Conservation (phyloP, 2,329 filamentous ascomycete genomes). For the Taxawa tesnikishii region DNA sequence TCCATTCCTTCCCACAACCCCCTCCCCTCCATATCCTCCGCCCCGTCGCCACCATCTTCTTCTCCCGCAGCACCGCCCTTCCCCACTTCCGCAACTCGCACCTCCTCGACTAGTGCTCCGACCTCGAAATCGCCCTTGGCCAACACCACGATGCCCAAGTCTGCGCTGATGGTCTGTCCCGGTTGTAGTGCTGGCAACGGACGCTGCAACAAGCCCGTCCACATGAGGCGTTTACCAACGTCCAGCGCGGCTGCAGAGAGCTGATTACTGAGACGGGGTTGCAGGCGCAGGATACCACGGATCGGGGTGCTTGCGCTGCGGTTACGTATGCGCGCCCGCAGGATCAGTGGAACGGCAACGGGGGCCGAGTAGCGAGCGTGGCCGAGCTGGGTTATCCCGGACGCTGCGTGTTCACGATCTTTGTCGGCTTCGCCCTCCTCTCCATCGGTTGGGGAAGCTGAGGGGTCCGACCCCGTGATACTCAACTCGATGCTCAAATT, state of each 20-base stretch:
- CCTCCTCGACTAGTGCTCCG: conserved; percentile 69
- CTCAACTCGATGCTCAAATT: conserved; percentile 32
- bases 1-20: neutral
- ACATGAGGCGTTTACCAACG: conserved; percentile 67
- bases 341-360: conserved; percentile 54
- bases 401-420: neutral
- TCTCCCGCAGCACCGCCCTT: conserved; percentile 3
- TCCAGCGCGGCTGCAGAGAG: conserved; percentile 60
- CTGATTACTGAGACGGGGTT: conserved; percentile 65
- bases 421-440: conserved; percentile 5
- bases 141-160: conserved; percentile 60
- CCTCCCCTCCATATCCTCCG: conserved; percentile 5
- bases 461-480: conserved; percentile 3
- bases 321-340: conserved; percentile 64
- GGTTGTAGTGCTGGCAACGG: conserved; percentile 51
- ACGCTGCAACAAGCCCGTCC: conserved; percentile 75
- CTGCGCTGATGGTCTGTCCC: conserved; percentile 46
- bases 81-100: conserved; percentile 24
- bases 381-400: conserved; percentile 25
- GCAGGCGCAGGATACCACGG: conserved; percentile 59
- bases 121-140: conserved; percentile 77
- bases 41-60: conserved; percentile 2
- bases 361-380: conserved; percentile 33
- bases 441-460: conserved; percentile 6
- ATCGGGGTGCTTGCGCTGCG: conserved; percentile 51